Percentiles rank a stretch among this genome's conserved stretches.
Conservation (phyloP, 2,329 filamentous ascomycete species). For the Seiridium cupressi region DNA sequence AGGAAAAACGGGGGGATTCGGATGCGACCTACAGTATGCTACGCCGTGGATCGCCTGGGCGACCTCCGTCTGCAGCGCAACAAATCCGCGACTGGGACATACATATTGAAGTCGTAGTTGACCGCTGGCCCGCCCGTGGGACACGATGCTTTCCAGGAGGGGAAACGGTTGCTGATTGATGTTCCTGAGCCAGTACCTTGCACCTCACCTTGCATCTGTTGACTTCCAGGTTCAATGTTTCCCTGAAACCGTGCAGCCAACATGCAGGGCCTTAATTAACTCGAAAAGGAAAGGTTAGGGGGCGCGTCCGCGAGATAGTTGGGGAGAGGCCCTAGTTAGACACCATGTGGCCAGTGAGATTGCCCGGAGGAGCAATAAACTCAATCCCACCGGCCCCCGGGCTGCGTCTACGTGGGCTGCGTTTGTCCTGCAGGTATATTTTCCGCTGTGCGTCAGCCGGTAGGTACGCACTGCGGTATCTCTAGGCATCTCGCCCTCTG, state of each 20-base stretch:
- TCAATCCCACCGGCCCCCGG: neutral
- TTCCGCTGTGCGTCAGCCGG: neutral
- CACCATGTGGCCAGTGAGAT: slow-evolving; percentile 2
- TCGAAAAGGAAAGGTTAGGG: neutral
- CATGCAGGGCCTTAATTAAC: neutral
- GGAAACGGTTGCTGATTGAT: too few species aligned
- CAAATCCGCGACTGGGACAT: too few species aligned
- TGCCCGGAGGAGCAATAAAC: neutral
- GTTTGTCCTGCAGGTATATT: slow-evolving; percentile 1
- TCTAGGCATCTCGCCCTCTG: neutral
- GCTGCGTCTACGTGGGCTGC: neutral
- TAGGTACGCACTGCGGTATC: neutral
- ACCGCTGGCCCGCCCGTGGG: too few species aligned
- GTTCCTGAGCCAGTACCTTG: neutral
- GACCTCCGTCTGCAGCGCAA: too few species aligned
- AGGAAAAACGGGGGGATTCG: too few species aligned
- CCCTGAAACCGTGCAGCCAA: neutral
- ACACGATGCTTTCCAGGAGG: too few species aligned
- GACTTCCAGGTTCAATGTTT: neutral
- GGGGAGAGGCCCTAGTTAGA: neutral
- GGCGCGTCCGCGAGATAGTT: neutral
- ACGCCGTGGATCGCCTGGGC: too few species aligned
- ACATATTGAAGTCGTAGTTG: too few species aligned
- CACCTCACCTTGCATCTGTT: neutral
- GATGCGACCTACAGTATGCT: too few species aligned